These are phyloP conservation scores for Phytophthora syringae DNA, from an alignment of 352 stramenopile genomes.

Conservation along the genomic window DNA sequence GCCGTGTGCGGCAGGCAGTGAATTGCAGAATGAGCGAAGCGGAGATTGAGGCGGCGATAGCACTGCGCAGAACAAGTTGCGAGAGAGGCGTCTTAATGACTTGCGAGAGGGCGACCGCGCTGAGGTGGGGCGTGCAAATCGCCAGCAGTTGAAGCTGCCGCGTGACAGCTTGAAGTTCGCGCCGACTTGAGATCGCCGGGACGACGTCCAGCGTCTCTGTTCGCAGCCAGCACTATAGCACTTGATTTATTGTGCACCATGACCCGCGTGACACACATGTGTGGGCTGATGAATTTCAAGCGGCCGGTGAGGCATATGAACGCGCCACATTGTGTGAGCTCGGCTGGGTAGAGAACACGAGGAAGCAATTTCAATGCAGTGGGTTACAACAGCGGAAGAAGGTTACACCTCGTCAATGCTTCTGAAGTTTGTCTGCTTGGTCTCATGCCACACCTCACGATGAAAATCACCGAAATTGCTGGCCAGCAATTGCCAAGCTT, in stretches of 20 bases:
- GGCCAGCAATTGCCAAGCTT: too few relatives aligned
- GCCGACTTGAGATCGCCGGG: constrained; percentile 17
- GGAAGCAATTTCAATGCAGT: too few relatives aligned
- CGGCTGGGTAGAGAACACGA: too few relatives aligned
- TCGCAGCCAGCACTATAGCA: not conserved
- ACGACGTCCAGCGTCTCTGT: not conserved
- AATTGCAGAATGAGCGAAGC: constrained; percentile 7
- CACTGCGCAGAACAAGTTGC: not conserved
- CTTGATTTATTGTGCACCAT: constrained; percentile 17
- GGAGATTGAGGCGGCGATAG: not conserved
- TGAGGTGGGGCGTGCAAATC: constrained; percentile 6
- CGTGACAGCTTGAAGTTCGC: constrained; percentile 12
- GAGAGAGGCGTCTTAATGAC: not conserved
- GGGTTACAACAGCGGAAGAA: too few relatives aligned
- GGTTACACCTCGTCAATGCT: too few relatives aligned
- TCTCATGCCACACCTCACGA: too few relatives aligned
- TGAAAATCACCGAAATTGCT: too few relatives aligned
- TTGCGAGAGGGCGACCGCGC: not conserved
- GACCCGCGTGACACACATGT: too few relatives aligned
- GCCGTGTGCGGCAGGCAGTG: not conserved
- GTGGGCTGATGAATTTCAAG: too few relatives aligned
- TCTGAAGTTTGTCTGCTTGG: too few relatives aligned
- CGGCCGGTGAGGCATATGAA: too few relatives aligned
- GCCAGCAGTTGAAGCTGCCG: constrained; percentile 6
- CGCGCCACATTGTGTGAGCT: too few relatives aligned